Evolutionary conservation across 176 grass and related monocot genomes (phyloP).

Genomic region (Eragrostis curvula): DNA sequence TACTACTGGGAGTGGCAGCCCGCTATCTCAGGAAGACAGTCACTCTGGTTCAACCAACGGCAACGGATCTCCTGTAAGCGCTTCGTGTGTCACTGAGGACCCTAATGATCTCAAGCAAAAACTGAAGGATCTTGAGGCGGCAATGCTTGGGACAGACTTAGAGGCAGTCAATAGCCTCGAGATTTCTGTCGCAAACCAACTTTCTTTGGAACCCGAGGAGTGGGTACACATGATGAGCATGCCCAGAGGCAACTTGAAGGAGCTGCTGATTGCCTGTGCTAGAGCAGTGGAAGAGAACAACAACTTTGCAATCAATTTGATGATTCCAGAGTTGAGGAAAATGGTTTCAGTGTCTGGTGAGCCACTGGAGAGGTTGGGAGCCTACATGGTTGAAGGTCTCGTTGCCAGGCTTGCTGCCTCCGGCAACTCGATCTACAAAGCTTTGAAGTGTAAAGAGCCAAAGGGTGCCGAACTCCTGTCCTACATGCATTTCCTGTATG

Average conservation of each 20-base stretch:
- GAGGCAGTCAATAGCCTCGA: constrained; percentile 56
- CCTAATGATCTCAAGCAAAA: constrained; percentile 73
- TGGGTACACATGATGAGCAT: constrained; percentile 63
- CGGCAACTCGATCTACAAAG: constrained; percentile 89
- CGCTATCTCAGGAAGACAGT: constrained; percentile 53
- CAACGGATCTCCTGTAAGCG: constrained; percentile 57
- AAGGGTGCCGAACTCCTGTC: constrained; percentile 83
- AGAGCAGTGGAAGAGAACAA: constrained; percentile 75
- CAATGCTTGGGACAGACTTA: constrained; percentile 80
- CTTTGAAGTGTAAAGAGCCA: constrained; percentile 92
- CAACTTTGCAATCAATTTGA: constrained; percentile 39
- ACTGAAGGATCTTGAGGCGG: constrained; percentile 75
- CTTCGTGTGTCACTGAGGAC: constrained; percentile 82
- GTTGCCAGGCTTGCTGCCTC: constrained; percentile 77
- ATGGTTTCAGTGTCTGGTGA: constrained; percentile 94
- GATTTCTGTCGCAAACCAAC: constrained; percentile 33
- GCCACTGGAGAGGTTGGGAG: constrained; percentile 74
- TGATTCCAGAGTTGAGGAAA: constrained; percentile 72
- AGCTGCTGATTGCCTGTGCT: constrained; percentile 76
- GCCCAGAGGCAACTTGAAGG: constrained; percentile 68
- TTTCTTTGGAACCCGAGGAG: constrained; percentile 46
- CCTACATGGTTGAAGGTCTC: constrained; percentile 98
- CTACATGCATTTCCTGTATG: constrained; percentile 94
- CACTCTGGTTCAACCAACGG: constrained; percentile 48
- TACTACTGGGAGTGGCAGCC: constrained; percentile 52